Evolutionary conservation across 1,284 basidiomycete genomes (phyloP).

Genomic region (Erythrobasidium hasegawianum): DNA sequence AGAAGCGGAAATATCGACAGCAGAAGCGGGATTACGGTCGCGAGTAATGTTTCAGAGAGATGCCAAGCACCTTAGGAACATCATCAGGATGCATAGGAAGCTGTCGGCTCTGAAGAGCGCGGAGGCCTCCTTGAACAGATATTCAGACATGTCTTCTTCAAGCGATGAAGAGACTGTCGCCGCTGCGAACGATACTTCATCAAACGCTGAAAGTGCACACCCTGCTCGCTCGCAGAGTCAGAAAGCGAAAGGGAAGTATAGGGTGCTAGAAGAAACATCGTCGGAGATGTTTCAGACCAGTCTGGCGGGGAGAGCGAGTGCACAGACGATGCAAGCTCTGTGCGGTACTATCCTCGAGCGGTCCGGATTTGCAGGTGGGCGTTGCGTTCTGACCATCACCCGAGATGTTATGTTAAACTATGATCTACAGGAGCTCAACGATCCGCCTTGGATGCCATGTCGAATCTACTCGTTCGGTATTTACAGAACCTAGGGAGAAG

Average conservation of each 20-base stretch:
- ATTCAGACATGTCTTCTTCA: neutral
- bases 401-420: too few species aligned
- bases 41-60: neutral
- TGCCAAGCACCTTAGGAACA: neutral
- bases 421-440: slow-evolving; percentile 52
- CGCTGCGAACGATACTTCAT: neutral
- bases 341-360: slow-evolving; percentile 59
- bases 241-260: neutral
- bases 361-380: slow-evolving; percentile 78
- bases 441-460: slow-evolving; percentile 72
- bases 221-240: neutral
- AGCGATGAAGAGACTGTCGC: neutral
- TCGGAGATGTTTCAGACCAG: neutral
- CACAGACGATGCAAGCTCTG: neutral
- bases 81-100: slow-evolving; percentile 13
- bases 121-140: neutral
- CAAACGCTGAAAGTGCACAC: neutral
- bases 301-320: neutral
- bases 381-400: too few species aligned
- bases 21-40: too few species aligned
- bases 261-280: neutral
- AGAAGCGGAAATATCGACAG: neutral
- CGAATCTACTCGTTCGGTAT: slow-evolving; percentile 74
- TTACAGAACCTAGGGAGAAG: slow-evolving; percentile 80
- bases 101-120: slow-evolving; percentile 5